Percentiles rank a stretch among this genome's conserved stretches.
Evolutionary conservation across 805 yeast genomes (phyloP).

Genomic region (Spathaspora hagerdaliae): DNA sequence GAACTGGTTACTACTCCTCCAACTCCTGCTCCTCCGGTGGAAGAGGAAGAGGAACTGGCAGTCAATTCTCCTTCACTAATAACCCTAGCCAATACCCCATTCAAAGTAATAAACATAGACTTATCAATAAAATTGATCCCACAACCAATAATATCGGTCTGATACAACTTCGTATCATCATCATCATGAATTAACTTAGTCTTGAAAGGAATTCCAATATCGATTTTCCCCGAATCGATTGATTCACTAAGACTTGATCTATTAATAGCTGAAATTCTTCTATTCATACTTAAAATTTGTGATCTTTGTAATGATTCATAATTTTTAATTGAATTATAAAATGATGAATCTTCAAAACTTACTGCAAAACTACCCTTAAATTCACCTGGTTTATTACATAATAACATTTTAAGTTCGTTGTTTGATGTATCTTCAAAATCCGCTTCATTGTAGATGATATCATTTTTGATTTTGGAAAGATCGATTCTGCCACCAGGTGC

Average conservation of each 20-base stretch:
- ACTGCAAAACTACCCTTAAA: constrained; percentile 39
- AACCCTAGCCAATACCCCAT: constrained; percentile 52
- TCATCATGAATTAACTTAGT: constrained; percentile 17
- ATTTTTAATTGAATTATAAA: constrained; percentile 33
- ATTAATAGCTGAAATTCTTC: constrained; percentile 30
- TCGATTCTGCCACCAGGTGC: constrained; percentile 17
- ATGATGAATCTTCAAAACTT: constrained; percentile 35
- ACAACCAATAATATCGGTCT: constrained; percentile 69
- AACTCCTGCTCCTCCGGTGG: neutral
- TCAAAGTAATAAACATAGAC: constrained; percentile 72
- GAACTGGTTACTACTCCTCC: neutral
- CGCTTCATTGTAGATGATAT: constrained; percentile 17
- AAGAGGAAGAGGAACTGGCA: constrained; percentile 11
- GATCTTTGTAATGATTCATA: constrained; percentile 26
- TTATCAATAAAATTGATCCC: constrained; percentile 70
- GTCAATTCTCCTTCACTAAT: constrained; percentile 22
- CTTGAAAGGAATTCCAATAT: constrained; percentile 32
- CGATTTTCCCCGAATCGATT: constrained; percentile 29
- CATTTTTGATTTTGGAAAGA: constrained; percentile 25
- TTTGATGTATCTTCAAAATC: constrained; percentile 4
- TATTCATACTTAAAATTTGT: constrained; percentile 30
- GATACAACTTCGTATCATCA: constrained; percentile 9
- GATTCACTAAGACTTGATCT: constrained; percentile 21
- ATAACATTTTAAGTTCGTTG: constrained; percentile 18
- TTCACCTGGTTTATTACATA: constrained; percentile 36